Conservation (phyloP, 306 rosid species). For the Lagenaria siceraria region DNA sequence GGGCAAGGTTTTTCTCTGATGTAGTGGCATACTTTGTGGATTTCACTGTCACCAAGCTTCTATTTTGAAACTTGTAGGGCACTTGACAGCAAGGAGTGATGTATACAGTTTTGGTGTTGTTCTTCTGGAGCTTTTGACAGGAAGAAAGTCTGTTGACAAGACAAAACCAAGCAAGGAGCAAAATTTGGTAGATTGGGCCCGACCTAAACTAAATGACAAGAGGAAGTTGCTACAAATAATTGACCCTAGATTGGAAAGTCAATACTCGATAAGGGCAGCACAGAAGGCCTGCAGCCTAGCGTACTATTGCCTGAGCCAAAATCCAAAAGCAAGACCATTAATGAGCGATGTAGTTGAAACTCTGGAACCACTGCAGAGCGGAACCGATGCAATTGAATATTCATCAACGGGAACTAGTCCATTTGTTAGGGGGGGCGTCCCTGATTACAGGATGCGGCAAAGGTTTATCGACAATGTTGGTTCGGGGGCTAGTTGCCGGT, state of each 20-base stretch:
- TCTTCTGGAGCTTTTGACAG: slow-evolving; percentile 93
- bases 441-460: slow-evolving; percentile 57
- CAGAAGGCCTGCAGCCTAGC: slow-evolving; percentile 99
- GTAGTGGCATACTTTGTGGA: not conserved
- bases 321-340: slow-evolving; percentile 98
- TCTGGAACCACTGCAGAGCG: slow-evolving; percentile 84
- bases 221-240: slow-evolving; percentile 89
- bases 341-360: slow-evolving; percentile 99
- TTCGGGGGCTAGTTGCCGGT: slow-evolving; percentile 67
- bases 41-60: not conserved
- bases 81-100: slow-evolving; percentile 94
- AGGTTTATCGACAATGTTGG: slow-evolving; percentile 69
- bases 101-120: slow-evolving; percentile 98
- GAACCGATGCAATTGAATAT: slow-evolving; percentile 41
- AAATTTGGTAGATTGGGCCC: slow-evolving; percentile 97
- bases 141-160: slow-evolving; percentile 89
- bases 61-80: slow-evolving; percentile 51
- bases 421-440: slow-evolving; percentile 51
- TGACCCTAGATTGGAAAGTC: slow-evolving; percentile 89
- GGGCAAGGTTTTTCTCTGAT: not conserved
- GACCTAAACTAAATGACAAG: slow-evolving; percentile 96
- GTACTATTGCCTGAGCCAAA: slow-evolving; percentile 94
- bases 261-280: slow-evolving; percentile 89
- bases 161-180: slow-evolving; percentile 94
- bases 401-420: slow-evolving; percentile 37